phyloP scores from a whole-genome alignment of 225 moss, liverwort and hornwort genomes.

The Antitrichia curtipendula region DNA sequence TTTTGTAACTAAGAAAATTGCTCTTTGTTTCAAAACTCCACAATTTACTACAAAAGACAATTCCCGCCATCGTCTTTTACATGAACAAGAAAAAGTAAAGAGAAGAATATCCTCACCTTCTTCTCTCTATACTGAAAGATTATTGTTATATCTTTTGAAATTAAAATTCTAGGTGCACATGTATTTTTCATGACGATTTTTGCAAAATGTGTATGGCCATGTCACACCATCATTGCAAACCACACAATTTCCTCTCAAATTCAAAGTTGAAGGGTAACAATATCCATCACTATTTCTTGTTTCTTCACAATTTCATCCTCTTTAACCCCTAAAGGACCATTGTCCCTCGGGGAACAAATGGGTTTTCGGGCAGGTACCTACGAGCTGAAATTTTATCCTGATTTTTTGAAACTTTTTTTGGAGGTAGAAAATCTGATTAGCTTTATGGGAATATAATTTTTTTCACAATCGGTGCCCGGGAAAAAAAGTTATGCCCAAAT shows the following conservation, averaged over 20 bases:
- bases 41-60: neutral
- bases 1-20: neutral
- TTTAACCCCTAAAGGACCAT: no score
- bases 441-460: no score
- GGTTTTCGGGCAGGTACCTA: no score
- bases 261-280: neutral
- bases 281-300: neutral
- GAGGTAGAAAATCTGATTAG: no score
- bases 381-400: no score
- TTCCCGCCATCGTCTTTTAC: neutral
- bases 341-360: no score
- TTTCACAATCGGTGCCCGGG: no score
- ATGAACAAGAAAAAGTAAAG: neutral
- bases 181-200: fast-evolving
- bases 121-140: neutral
- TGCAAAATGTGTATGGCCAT: fast-evolving
- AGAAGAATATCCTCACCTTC: neutral
- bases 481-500: no score
- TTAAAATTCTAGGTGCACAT: fast-evolving
- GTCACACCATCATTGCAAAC: neutral
- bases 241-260: neutral
- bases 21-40: neutral
- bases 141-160: neutral
- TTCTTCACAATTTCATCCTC: neutral
- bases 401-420: no score